Conservation (phyloP, 441 rosid species). For the Brassica hybrid region DNA sequence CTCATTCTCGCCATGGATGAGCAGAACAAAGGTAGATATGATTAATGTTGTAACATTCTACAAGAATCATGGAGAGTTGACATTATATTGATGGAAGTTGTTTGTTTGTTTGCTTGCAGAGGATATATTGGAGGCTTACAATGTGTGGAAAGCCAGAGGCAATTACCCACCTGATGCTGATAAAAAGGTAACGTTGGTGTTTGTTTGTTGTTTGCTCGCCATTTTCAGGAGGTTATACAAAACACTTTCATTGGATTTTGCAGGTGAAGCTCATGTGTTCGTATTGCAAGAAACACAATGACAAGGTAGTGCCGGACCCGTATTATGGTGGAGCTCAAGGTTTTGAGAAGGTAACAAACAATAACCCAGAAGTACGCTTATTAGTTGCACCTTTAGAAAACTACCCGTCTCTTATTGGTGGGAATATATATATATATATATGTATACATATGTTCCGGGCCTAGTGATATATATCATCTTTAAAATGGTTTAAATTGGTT, state of each 20-base stretch:
- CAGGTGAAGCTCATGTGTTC: conserved; percentile 45
- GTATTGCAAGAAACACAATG: conserved; percentile 40
- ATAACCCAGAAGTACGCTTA: background rate
- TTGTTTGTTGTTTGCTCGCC: background rate
- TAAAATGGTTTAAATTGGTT: background rate
- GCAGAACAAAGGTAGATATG: conserved; percentile 60
- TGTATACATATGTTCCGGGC: background rate
- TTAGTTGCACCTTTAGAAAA: background rate
- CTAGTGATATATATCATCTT: background rate
- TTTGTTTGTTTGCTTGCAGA: conserved; percentile 47
- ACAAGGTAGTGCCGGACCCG: conserved; percentile 39
- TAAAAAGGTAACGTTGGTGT: conserved; percentile 64
- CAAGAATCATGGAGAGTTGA: background rate
- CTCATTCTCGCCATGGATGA: conserved; percentile 91
- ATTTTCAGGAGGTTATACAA: background rate
- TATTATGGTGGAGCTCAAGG: conserved; percentile 44
- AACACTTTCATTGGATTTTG: background rate
- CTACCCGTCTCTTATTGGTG: background rate
- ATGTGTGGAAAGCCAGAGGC: conserved; percentile 75
- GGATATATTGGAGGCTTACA: conserved; percentile 75
- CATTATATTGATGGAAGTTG: too few relatives aligned
- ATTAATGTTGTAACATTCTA: background rate
- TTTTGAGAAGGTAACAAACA: conserved; percentile 40
- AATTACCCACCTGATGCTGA: conserved; percentile 73
- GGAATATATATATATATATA: background rate